Percentiles rank a stretch among this genome's conserved stretches.
phyloP scores from a whole-genome alignment of 2,329 filamentous ascomycete species.

The Pestalotiopsis sp. region DNA sequence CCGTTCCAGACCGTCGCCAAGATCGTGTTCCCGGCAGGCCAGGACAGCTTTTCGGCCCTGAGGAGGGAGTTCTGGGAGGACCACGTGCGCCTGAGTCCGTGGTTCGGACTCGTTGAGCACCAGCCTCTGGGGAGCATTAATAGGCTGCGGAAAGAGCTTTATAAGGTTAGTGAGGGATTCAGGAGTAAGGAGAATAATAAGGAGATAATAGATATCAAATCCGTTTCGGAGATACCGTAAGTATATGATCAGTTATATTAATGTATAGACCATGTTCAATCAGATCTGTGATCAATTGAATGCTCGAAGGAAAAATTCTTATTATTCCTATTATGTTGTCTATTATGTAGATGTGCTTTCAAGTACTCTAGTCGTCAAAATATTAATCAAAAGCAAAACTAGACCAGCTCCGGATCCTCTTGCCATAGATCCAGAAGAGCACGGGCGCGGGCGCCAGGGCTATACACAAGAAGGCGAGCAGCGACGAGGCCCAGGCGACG shows the following conservation, averaged over 20 bases:
- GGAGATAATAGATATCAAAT: neutral
- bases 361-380: neutral
- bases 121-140: neutral
- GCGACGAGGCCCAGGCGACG: conserved; percentile 22
- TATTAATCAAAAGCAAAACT: conserved; percentile 13
- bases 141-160: neutral
- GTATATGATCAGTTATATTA: fast-evolving
- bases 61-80: neutral
- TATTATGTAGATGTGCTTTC: neutral
- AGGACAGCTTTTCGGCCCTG: neutral
- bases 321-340: neutral
- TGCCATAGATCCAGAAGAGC: conserved; percentile 17
- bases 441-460: conserved; percentile 17
- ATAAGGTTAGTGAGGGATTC: neutral
- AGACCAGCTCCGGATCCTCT: conserved; percentile 19
- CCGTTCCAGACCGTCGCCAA: neutral
- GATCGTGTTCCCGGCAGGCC: neutral
- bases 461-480: conserved; percentile 21
- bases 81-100: neutral
- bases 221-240: neutral
- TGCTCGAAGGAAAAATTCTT: neutral
- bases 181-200: neutral
- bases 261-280: no score
- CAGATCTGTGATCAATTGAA: neutral
- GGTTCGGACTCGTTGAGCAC: neutral